Evolutionary conservation across 371 early-diverging fungal species (phyloP), one percentile per base, ranked within the genome.

Genomic region (Coemansia sp.): DNA sequence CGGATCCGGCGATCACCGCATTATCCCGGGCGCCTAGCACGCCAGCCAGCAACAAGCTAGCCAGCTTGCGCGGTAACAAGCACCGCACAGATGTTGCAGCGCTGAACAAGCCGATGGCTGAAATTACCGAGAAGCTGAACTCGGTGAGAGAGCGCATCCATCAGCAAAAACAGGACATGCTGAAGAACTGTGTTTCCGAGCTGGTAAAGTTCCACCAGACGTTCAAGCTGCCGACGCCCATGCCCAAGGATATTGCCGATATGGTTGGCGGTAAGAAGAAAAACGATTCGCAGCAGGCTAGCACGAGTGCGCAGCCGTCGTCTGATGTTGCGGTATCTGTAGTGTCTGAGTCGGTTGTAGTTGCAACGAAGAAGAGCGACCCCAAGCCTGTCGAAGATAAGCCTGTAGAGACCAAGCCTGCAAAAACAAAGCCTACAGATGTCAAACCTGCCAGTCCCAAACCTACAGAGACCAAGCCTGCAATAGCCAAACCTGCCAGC

Each of bases 141-240:
- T 78, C 80, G 16, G 80, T 72, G 65, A 71, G 80, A 12, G 91
- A 89, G 63, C 87, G 90, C 33, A 83, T 92, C n/a, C 85, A 90
- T 57, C 89, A 90, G 68, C 88, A 87, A 68, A 90, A 90, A 69
- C 89, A 88, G 70, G 90, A 86, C 14, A 73, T 88, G 48, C 73
- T 81, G 72, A 89, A 90, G 71, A 91, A 87, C 67, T 85, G 89
- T 40, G 78, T 94, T 59, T 89, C 89, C 5, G 94, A 92, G 64
- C 81, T 94, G 69, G 88, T 88, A 72, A 86, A 86, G 54, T 95
- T 94, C 78, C 88, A 90, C 69, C 83, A 86, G 66, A 84, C 83
- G 7, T 90, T 95, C 69, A 90, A 88, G 78, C 88, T 88, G 59
- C 75, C 77, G 40, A 58, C 57, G 18, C 67, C 72, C 53, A 69